Base-by-base conservation (phyloP, 139 green algal species). In the Chlorella sp. region DNA sequence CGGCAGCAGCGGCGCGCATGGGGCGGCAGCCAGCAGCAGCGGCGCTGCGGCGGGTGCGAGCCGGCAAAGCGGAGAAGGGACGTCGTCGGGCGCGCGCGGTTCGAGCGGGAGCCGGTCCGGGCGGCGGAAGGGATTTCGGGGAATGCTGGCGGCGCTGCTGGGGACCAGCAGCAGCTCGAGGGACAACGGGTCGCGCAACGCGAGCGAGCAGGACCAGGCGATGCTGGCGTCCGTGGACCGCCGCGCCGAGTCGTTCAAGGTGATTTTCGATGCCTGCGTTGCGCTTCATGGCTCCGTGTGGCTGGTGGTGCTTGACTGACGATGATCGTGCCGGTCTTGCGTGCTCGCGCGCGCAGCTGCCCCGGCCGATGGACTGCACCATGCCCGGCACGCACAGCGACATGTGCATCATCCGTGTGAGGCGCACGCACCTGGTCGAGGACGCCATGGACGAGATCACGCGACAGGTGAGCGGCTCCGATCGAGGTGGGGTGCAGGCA, bases 361-460 rank as follows among this genome's bases (percentile, higher is more conserved):
- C 80, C 1, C 42, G 36, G 1, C 84, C 84, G 31, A n/a, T 31
- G 26, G 67, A 85, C n/a, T 89, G 84, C 78, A 51, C 36, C 22
- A 71, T 89, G 72, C 84, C 81, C 1, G 75, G n/a, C 55, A 87
- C 73, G 3, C 90, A 97, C 80, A 87, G 82, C 34, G 93, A 97
- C 85, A 91, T 94, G 88, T 97, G 93, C 84, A 94, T 97, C 70
- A 33, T 97, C 33, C 78, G 93, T 30, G 86, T 97, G 63, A 82
- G 93, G 20, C 83, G 93, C 49, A 91, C 87, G 49, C 91, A 94
- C 80, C 83, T 97, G 49, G 70, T 95, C 66, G 87, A 94, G 76
- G 93, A 97, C 71, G 90, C 92, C 0, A 75, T 97, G 50, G 79
- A 91, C 66, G 92, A 97, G 83, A 89, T 97, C 35, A 84, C 85